Evolutionary conservation across 805 yeast species (phyloP), one percentile per base, ranked within the genome.

Genomic region (Lipomyces japonicus): DNA sequence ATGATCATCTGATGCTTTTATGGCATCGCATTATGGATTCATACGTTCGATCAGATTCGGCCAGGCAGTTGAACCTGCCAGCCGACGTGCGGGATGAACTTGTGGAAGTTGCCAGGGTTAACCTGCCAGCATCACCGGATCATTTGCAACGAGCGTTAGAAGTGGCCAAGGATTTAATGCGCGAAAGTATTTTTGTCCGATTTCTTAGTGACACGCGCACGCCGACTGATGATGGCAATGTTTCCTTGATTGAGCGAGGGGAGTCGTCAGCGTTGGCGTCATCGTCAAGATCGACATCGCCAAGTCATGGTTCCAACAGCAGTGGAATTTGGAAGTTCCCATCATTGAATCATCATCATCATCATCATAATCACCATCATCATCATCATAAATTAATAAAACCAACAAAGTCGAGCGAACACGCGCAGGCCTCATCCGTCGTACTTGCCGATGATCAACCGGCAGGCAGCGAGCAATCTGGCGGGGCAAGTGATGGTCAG

Each of bases 11-110:
- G 36, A 42, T 41, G 39, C 44, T 38, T 34, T 40, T 57, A 21
- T 65, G 67, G 70, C 47, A 51, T 23, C 53, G 61, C 18, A 58
- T 66, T n/a, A 48, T 65, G 39, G 55, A 50, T 24, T 53, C 59
- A 14, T 66, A 63, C 44, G 49, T 66, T 16, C 39, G 44, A 25
- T 44, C 46, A 6, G 60, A 62, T 45, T 42, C 67, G 12, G 57
- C 61, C 12, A 53, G 62, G 18, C 69, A 66, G 50, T 50, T 66
- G 31, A 66, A 66, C 30, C 49, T 67, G 26, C 65, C 70, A 3
- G 55, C 56, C 24, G 53, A 45, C 12, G 53, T 62, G 19, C 58
- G 68, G n/a, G 60, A 59, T 25, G 53, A 44, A 16, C 49, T 66
- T n/a, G 22, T 55, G 19, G 35, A 22, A 3, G 39, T 16, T 19